Evolutionary conservation across 306 rosid genomes (phyloP).

Genomic region (Bauhinia variegata): DNA sequence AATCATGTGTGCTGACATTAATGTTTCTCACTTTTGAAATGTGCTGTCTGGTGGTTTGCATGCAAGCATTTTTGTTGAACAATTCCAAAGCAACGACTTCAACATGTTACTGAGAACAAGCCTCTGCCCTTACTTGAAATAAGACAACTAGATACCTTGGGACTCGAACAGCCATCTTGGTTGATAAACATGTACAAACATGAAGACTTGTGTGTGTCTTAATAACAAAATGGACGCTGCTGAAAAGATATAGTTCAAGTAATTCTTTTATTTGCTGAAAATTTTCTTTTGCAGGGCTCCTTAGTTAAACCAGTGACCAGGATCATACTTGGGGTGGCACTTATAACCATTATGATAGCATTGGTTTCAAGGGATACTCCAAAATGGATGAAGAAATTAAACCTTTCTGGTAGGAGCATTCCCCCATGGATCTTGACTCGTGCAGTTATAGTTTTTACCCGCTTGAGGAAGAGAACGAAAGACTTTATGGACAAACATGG

Average conservation of each 20-base stretch:
- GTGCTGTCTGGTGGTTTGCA: neutral
- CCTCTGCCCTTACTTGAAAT: neutral
- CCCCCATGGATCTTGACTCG: constrained; percentile 93
- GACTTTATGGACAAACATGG: constrained; percentile 61
- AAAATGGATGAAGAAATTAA: constrained; percentile 63
- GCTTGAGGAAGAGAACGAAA: constrained; percentile 82
- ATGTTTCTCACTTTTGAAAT: neutral
- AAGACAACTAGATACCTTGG: neutral
- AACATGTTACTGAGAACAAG: neutral
- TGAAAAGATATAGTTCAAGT: too few relatives aligned
- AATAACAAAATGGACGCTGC: too few relatives aligned
- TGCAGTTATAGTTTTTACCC: constrained; percentile 79
- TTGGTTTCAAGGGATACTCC: constrained; percentile 61
- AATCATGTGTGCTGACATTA: neutral
- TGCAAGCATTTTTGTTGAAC: neutral
- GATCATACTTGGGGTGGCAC: constrained; percentile 71
- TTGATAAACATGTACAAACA: neutral
- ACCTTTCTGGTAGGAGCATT: constrained; percentile 59
- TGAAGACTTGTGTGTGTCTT: neutral
- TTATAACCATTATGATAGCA: constrained; percentile 63
- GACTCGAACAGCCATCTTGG: neutral
- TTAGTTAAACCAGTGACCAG: constrained; percentile 71
- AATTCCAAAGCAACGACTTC: neutral
- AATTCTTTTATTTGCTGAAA: neutral
- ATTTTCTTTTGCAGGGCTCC: constrained; percentile 64